Evolutionary conservation across 345 rosid genomes (phyloP), one percentile per base, ranked within the genome.

Genomic region (Lepidium didymum): DNA sequence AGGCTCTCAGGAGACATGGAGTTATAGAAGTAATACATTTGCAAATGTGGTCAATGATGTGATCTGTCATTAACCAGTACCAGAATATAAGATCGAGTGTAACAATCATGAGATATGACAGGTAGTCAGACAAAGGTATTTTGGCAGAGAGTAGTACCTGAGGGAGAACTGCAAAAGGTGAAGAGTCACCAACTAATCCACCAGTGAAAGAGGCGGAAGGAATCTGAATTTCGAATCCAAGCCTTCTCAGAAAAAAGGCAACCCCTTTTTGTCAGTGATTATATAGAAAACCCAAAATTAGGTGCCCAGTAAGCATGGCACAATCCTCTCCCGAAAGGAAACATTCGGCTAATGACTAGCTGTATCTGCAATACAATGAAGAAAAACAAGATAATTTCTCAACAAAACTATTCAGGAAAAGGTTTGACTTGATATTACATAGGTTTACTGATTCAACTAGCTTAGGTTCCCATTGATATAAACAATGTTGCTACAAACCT

Each of bases 241-340:
- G 75, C 72, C 70, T 89, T 68, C 83, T 79, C 18, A 91, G 81
- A 1, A 73, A 14, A 77, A 81, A 78, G 57, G 86, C 82, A 31
- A 87, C 79, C 11, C 77, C 82, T 78, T 94, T 94, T 94, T 94
- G 81, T 94, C 99, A 3, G 86, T 69, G 37, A 87, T 45, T 41
- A 94, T 85, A 66, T 94, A 94, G 80, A 91, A 88, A 41, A 91
- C 97, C 97, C 91, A 65, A 94, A 85, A 46, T 91, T 94, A 8
- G 96, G 99, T 8, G 99, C 97, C 99, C 97, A 94, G 36, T 86
- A 94, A 3, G 97, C 97, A 78, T 94, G 97, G 67, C 96, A 90
- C 57, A 93, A 83, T 65, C 98, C 98, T 86, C 97, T 85, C 56
- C 98, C 98, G 37, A 93, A 93, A 53, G 97, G 98, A 83, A 93